Percentiles rank a stretch among this genome's conserved stretches.
Conservation (phyloP, 2,329 filamentous ascomycete species). For the Aspergillus quadricinctus region DNA sequence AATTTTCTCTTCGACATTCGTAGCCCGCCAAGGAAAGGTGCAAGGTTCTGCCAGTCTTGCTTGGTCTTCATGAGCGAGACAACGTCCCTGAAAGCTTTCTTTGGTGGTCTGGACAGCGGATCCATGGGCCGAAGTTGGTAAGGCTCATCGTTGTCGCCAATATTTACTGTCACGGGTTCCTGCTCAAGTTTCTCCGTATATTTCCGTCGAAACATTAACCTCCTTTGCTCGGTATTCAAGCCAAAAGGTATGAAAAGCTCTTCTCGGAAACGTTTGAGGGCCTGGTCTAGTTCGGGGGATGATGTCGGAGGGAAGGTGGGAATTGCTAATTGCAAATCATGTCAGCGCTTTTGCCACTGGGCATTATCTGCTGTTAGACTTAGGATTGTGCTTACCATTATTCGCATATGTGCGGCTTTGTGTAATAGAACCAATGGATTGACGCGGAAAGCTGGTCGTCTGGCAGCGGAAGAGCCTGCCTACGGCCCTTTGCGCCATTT, state of each 20-base stretch:
- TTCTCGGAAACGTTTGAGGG: constrained; percentile 39
- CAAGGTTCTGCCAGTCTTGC: constrained; percentile 40
- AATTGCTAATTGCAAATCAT: constrained; percentile 23
- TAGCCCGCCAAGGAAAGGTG: constrained; percentile 38
- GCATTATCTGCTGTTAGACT: neutral
- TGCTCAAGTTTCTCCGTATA: constrained; percentile 33
- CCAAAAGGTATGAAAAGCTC: constrained; percentile 42
- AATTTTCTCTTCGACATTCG: constrained; percentile 26
- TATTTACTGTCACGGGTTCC: constrained; percentile 38
- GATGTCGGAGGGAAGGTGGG: constrained; percentile 38
- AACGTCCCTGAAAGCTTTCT: constrained; percentile 26
- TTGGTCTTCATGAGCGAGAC: constrained; percentile 33
- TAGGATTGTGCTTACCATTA: constrained; percentile 21
- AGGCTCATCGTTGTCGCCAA: constrained; percentile 35
- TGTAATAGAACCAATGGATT: constrained; percentile 26
- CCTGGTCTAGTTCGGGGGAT: constrained; percentile 38
- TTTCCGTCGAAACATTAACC: constrained; percentile 37
- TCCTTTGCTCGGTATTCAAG: constrained; percentile 34
- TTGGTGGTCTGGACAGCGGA: constrained; percentile 29
- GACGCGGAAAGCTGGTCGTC: constrained; percentile 28
- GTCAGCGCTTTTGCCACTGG: neutral
- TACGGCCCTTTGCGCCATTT: constrained; percentile 38
- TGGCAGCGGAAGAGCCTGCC: constrained; percentile 37
- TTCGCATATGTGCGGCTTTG: constrained; percentile 30
- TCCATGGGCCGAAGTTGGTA: constrained; percentile 37